Evolutionary conservation across 164 flowering plant species (phyloP).

Genomic region (Cinnamomum micranthum): DNA sequence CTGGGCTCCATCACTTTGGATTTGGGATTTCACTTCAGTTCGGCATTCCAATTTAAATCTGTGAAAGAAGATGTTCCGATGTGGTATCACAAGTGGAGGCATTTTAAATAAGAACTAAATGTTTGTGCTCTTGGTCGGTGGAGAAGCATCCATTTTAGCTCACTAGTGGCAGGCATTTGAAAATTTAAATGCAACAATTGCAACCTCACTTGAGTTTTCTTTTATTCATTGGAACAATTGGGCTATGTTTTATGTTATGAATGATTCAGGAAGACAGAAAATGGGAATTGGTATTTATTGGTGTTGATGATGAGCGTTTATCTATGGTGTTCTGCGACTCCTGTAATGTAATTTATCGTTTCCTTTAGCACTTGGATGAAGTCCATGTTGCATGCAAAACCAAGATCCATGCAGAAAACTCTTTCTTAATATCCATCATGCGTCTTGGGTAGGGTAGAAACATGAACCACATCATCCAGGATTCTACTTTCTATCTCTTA

Average conservation of each 20-base stretch:
- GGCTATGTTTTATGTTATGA: background rate
- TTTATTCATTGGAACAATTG: background rate
- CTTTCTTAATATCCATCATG: background rate
- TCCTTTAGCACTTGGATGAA: background rate
- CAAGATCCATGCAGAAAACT: background rate
- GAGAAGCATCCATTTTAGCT: too few relatives aligned
- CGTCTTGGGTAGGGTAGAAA: background rate
- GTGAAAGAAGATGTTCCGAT: background rate
- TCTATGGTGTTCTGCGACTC: background rate
- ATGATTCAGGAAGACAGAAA: background rate
- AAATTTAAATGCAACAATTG: background rate
- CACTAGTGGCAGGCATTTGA: background rate
- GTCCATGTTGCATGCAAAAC: background rate
- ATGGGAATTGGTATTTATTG: background rate
- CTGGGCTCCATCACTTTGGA: too few relatives aligned
- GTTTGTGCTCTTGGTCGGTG: too few relatives aligned
- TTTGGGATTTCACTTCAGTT: background rate
- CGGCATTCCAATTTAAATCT: background rate
- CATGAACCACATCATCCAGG: background rate
- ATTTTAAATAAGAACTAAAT: background rate
- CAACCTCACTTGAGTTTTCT: background rate
- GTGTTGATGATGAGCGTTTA: background rate
- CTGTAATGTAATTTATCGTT: background rate
- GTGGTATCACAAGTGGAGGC: background rate
- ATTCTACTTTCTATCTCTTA: background rate